phyloP scores from a whole-genome alignment of 2,329 filamentous ascomycete species.

The Ascochyta pisi region DNA sequence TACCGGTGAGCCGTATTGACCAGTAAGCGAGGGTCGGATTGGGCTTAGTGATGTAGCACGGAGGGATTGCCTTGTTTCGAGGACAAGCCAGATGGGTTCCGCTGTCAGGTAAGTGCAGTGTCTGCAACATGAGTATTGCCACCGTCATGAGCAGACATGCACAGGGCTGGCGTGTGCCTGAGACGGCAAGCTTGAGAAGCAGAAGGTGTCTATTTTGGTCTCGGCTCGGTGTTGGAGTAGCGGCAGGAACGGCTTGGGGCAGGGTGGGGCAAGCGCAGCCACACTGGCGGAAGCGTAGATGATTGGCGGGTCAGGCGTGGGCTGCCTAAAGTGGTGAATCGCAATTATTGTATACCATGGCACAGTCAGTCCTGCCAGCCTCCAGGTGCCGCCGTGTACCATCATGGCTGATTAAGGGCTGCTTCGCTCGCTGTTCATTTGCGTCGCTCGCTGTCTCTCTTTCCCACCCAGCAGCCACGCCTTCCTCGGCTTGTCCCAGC shows the following conservation, averaged over 20 bases:
- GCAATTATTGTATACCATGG: not conserved
- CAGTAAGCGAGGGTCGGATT: slow-evolving; percentile 4
- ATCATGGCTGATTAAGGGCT: not conserved
- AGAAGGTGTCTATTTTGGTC: slow-evolving; percentile 14
- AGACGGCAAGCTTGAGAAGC: not conserved
- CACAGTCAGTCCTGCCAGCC: slow-evolving; percentile 2
- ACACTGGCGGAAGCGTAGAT: not conserved
- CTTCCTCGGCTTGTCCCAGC: slow-evolving; percentile 3
- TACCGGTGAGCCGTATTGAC: slow-evolving; percentile 13
- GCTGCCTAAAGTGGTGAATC: slow-evolving; percentile 20
- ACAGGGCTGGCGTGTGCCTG: slow-evolving; percentile 7
- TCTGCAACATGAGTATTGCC: not conserved
- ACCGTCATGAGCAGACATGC: not conserved
- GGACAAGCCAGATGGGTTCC: not conserved
- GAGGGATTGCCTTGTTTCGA: not conserved
- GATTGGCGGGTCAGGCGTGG: not conserved
- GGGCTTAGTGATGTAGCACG: slow-evolving; percentile 7
- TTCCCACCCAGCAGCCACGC: slow-evolving; percentile 5
- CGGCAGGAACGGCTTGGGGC: slow-evolving; percentile 28
- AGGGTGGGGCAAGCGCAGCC: slow-evolving; percentile 23
- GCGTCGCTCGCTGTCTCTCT: slow-evolving; percentile 7
- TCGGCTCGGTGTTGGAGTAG: slow-evolving; percentile 16
- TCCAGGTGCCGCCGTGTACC: not conserved
- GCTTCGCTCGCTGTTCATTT: slow-evolving; percentile 1
- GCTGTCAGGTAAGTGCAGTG: not conserved